A percentile compares a stretch with the other conserved stretches of the same genome.
phyloP scores from a whole-genome alignment of 2,329 filamentous ascomycete genomes.

The Byssothecium circinans region DNA sequence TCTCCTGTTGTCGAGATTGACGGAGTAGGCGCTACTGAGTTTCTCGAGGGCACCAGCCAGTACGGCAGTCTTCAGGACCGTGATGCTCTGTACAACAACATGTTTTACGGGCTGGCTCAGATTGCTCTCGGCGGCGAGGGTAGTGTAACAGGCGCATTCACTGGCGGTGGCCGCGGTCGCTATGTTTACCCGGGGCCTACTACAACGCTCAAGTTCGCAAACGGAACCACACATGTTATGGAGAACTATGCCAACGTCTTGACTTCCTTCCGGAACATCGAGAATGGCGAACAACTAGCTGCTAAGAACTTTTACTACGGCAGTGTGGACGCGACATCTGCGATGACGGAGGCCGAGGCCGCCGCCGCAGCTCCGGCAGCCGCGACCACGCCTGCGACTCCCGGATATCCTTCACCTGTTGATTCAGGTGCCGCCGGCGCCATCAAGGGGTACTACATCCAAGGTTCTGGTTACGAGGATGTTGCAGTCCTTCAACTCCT shows the following conservation, averaged over 20 bases:
- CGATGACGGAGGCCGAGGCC: neutral
- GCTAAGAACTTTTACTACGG: conserved; percentile 40
- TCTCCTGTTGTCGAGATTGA: conserved; percentile 60
- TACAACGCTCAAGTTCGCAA: conserved; percentile 50
- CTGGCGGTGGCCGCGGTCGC: conserved; percentile 48
- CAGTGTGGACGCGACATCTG: conserved; percentile 7
- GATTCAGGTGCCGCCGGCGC: conserved; percentile 43
- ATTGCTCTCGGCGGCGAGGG: conserved; percentile 47
- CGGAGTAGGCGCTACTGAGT: conserved; percentile 53
- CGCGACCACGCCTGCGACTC: conserved; percentile 24
- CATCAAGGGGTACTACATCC: conserved; percentile 52
- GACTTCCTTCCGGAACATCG: conserved; percentile 44
- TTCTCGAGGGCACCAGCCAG: conserved; percentile 51
- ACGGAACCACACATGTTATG: conserved; percentile 45
- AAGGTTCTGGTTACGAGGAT: conserved; percentile 47
- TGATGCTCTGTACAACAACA: conserved; percentile 59
- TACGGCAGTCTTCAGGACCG: conserved; percentile 56
- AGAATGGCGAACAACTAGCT: conserved; percentile 46
- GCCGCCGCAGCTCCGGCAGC: conserved; percentile 3
- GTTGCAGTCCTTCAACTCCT: conserved; percentile 49
- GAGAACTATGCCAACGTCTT: conserved; percentile 48
- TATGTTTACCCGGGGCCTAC: conserved; percentile 47
- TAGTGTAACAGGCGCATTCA: conserved; percentile 47
- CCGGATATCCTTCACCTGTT: conserved; percentile 49
- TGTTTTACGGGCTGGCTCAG: conserved; percentile 52